Conservation (phyloP, 306 rosid species). For the Erythrophleum fordii region DNA sequence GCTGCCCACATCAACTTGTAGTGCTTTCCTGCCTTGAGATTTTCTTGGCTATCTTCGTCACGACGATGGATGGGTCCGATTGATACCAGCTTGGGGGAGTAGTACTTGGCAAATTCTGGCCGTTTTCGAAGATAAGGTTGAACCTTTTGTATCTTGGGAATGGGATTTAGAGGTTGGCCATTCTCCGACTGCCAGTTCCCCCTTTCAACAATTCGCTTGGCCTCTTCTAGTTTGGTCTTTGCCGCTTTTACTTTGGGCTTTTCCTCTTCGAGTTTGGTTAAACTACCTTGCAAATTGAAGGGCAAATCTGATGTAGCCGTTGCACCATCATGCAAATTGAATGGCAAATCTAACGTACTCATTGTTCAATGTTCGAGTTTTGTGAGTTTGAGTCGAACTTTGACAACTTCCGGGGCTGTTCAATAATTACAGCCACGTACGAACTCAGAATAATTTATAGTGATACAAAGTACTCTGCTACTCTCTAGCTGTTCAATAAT, state of each 20-base stretch:
- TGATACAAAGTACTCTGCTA: not conserved
- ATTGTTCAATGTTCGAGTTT: not conserved
- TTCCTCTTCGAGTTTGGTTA: not conserved
- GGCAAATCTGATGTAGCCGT: not conserved
- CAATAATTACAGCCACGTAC: not conserved
- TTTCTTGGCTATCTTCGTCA: not conserved
- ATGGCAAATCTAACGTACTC: not conserved
- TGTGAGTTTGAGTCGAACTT: not conserved
- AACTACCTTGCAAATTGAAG: not conserved
- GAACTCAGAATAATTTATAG: not conserved
- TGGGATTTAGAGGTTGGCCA: not conserved
- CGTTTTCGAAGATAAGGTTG: not conserved
- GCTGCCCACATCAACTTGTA: slow-evolving; percentile 9
- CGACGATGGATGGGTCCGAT: not conserved
- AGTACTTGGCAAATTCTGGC: not conserved
- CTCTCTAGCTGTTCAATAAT: too few species aligned
- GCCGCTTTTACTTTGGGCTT: not conserved
- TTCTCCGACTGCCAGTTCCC: too few species aligned
- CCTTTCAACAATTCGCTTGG: not conserved
- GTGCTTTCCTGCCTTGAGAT: not conserved
- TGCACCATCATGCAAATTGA: not conserved
- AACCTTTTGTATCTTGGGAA: slow-evolving; percentile 4
- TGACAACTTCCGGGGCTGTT: not conserved
- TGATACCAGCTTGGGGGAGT: slow-evolving; percentile 6
- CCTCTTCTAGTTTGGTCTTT: not conserved